These are phyloP conservation scores for Angomonas deanei DNA, from an alignment of 208 protist genomes.

Conservation along the genomic window DNA sequence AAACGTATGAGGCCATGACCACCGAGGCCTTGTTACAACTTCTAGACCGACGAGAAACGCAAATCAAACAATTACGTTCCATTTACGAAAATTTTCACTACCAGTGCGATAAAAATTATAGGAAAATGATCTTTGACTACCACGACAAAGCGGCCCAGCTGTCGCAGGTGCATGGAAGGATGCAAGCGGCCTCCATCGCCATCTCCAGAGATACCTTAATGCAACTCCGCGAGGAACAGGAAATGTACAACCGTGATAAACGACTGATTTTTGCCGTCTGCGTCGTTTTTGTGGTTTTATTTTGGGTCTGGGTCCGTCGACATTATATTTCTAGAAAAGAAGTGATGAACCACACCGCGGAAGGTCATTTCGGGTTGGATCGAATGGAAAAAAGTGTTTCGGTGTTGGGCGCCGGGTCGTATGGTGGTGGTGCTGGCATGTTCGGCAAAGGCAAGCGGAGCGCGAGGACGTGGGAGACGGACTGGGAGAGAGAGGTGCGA, in stretches of 20 bases:
- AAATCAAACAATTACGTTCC: constrained; percentile 49
- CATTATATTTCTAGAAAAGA: constrained; percentile 67
- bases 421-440: constrained; percentile 36
- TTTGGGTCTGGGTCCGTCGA: constrained; percentile 84
- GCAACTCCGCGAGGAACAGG: constrained; percentile 80
- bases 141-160: constrained; percentile 85
- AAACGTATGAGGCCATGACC: constrained; percentile 68
- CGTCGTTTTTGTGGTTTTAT: constrained; percentile 46
- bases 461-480: constrained; percentile 47
- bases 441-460: constrained; percentile 67
- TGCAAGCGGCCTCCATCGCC: constrained; percentile 71
- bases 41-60: constrained; percentile 45
- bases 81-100: constrained; percentile 87
- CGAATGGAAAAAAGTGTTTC: neutral
- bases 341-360: constrained; percentile 14
- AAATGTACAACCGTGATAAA: constrained; percentile 77
- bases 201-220: constrained; percentile 75
- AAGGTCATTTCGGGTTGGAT: neutral
- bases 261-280: constrained; percentile 54
- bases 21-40: constrained; percentile 41
- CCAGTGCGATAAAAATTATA: constrained; percentile 69
- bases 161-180: constrained; percentile 83
- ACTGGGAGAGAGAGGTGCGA: constrained; percentile 76
- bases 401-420: constrained; percentile 35
- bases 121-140: constrained; percentile 85